Percentiles rank a stretch among this genome's conserved stretches.
Evolutionary conservation across 805 yeast genomes (phyloP).

Genomic region (Cyberlindnera americana): DNA sequence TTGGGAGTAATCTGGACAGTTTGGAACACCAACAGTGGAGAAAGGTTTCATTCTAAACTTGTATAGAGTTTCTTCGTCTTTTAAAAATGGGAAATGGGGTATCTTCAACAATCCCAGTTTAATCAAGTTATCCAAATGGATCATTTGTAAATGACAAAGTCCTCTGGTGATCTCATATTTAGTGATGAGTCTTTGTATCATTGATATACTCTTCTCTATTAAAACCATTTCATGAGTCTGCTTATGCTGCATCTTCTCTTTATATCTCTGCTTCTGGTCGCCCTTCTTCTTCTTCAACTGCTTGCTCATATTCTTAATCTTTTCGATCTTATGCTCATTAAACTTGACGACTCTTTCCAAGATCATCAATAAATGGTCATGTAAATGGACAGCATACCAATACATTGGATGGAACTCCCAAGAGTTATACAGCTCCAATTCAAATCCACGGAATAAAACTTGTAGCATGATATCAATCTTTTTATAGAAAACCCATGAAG

Average conservation of each 20-base stretch:
- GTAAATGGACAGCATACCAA: constrained; percentile 60
- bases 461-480: constrained; percentile 72
- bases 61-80: constrained; percentile 35
- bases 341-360: constrained; percentile 31
- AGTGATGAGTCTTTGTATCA: constrained; percentile 1
- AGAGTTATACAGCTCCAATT: constrained; percentile 64
- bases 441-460: constrained; percentile 70
- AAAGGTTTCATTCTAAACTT: constrained; percentile 73
- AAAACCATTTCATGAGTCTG: constrained; percentile 34
- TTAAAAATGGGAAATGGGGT: constrained; percentile 27
- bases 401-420: constrained; percentile 67
- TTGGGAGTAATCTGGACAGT: constrained; percentile 39
- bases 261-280: constrained; percentile 42
- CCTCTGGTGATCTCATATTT: constrained; percentile 27
- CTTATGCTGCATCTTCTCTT: constrained; percentile 32
- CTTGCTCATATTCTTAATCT: constrained; percentile 33
- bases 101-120: constrained; percentile 26
- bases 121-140: constrained; percentile 30
- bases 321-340: constrained; percentile 32
- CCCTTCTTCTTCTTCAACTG: constrained; percentile 50
- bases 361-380: constrained; percentile 45
- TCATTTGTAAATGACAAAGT: constrained; percentile 31
- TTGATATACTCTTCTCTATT: constrained; percentile 22
- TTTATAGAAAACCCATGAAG: constrained; percentile 64
- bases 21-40: constrained; percentile 76